Evolutionary conservation across 106 monocot species (phyloP).

Genomic region (Hemerocallis citrina): DNA sequence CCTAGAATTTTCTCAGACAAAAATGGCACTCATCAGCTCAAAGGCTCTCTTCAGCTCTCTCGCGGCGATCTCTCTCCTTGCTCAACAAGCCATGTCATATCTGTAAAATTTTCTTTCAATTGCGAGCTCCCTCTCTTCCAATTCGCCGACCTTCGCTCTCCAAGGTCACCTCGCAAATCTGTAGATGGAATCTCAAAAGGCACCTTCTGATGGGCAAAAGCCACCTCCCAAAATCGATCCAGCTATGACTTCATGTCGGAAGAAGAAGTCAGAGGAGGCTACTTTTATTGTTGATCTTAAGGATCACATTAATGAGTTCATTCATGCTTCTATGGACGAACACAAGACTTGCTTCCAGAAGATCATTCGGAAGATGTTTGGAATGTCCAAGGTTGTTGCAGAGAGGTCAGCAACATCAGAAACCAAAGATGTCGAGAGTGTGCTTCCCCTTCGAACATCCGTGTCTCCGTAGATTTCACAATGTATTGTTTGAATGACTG

Average conservation of each 20-base stretch:
- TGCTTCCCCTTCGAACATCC: not conserved
- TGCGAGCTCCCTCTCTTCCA: too few species aligned
- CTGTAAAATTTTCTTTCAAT: too few species aligned
- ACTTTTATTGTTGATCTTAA: slow-evolving; percentile 28
- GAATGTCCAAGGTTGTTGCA: slow-evolving; percentile 41
- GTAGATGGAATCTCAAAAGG: slow-evolving; percentile 19
- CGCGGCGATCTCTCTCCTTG: too few species aligned
- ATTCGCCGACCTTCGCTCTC: too few species aligned
- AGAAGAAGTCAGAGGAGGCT: slow-evolving; percentile 47
- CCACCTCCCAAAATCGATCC: slow-evolving; percentile 14
- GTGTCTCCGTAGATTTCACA: too few species aligned
- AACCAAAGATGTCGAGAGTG: slow-evolving; percentile 10
- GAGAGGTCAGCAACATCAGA: slow-evolving; percentile 7
- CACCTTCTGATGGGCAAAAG: not conserved
- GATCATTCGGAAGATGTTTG: slow-evolving; percentile 54
- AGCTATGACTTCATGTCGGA: slow-evolving; percentile 33
- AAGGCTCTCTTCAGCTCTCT: too few species aligned
- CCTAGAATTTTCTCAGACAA: too few species aligned
- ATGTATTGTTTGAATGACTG: too few species aligned
- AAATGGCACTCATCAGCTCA: too few species aligned
- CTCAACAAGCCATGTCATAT: too few species aligned
- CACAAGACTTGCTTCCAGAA: slow-evolving; percentile 50
- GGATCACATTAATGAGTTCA: slow-evolving; percentile 21
- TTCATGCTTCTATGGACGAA: slow-evolving; percentile 43
- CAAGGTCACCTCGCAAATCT: too few species aligned